Conservation (phyloP, 495 filamentous ascomycete species). For the Evernia prunastri region DNA sequence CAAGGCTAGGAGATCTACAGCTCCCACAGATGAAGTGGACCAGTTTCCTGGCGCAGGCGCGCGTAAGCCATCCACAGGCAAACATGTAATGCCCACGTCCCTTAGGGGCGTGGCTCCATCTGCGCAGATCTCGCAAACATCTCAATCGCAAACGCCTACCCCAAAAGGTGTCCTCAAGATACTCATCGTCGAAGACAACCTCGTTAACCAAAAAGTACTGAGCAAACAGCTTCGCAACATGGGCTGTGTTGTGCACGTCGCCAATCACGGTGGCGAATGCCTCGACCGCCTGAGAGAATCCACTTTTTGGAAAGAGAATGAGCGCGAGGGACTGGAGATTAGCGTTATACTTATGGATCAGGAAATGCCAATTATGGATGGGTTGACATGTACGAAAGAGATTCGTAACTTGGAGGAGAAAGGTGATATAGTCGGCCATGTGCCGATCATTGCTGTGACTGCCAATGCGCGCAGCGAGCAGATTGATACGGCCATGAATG, state of each 20-base stretch:
- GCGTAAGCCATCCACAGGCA: constrained; percentile 25
- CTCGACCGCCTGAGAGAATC: constrained; percentile 47
- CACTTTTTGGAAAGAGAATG: constrained; percentile 23
- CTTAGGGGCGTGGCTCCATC: not conserved
- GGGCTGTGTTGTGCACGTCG: constrained; percentile 59
- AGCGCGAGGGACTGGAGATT: constrained; percentile 36
- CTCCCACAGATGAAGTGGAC: constrained; percentile 31
- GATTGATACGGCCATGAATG: constrained; percentile 54
- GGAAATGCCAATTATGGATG: constrained; percentile 83
- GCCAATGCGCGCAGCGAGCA: constrained; percentile 68
- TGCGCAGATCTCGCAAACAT: constrained; percentile 11
- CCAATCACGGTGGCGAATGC: constrained; percentile 72
- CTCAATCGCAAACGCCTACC: not conserved
- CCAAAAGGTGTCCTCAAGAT: constrained; percentile 33
- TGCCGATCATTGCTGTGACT: constrained; percentile 72
- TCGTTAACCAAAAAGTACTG: constrained; percentile 67
- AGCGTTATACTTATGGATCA: constrained; percentile 74
- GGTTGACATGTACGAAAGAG: constrained; percentile 57
- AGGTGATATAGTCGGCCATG: constrained; percentile 47
- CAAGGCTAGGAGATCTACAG: constrained; percentile 45
- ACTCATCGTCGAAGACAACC: constrained; percentile 77
- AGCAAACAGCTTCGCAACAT: constrained; percentile 55
- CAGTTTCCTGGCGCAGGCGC: constrained; percentile 21
- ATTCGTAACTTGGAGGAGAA: constrained; percentile 57
- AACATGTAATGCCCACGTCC: constrained; percentile 18